Evolutionary conservation across 2,329 filamentous ascomycete genomes (phyloP), one percentile per base, ranked within the genome.

Genomic region (Hypoxylon sp.): DNA sequence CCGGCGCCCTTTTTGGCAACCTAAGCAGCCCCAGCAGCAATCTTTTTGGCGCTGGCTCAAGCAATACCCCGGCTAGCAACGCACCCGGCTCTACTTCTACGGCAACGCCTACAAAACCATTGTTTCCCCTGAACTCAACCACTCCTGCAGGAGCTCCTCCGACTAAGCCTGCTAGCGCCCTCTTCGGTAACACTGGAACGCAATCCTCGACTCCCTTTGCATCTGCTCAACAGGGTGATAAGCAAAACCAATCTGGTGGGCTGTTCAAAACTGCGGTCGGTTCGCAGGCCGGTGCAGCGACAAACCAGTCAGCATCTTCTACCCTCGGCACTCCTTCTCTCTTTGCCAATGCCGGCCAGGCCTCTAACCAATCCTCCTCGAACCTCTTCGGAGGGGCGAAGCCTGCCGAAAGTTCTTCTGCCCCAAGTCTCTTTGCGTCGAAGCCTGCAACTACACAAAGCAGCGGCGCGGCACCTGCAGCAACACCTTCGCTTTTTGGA

Each of bases 141-240:
- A 87, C 86, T 36, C 85, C 86, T 14, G 85, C 86, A 21, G 86
- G 86, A 36, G 82, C 83, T n/a, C 86, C 86, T 60, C 85, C 85
- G 0, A 73, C 79, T 4, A 78, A 80, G 50, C 74, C 79, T 19
- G 67, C 77, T 49, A 59, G 68, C 6, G 63, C 66, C 23, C 71
- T 79, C 14, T 79, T 80, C 43, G 74, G 69, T 10, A 65, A 70
- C 13, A 21, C 75, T 36, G 48, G 71, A 14, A 19, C 73, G 3
- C 64, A 74, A 51, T 65, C 67, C 21, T n/a, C 70, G 57, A 74
- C 77, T 9, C 68, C 84, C 19, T 86, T 86, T 58, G 79, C 80
- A 13, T 56, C 67, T 58, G 73, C 78, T 17, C 83, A 82, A 73
- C 77, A 80, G 38, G 76, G 80, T 9, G 74, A 74, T 5, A 74